Evolutionary conservation across 2,329 filamentous ascomycete genomes (phyloP).

Genomic region (Penicillium sp.): DNA sequence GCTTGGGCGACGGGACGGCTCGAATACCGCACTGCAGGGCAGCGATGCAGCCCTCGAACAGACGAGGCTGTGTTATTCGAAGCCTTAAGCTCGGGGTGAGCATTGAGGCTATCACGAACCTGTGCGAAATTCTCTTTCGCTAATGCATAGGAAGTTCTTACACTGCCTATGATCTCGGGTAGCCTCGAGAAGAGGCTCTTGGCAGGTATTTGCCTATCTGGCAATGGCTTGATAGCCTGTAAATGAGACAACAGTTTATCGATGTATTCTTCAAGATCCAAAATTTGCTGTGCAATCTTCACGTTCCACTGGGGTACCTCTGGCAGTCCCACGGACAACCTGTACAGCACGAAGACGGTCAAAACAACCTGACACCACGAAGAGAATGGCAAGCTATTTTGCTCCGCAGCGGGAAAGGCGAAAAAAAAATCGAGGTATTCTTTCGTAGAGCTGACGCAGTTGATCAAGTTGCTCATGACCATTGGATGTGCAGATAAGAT

Average conservation of each 20-base stretch:
- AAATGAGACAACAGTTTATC: neutral
- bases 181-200: slow-evolving; percentile 26
- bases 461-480: neutral
- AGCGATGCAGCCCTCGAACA: slow-evolving; percentile 17
- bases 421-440: neutral
- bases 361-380: slow-evolving; percentile 25
- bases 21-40: slow-evolving; percentile 27
- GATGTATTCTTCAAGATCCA: neutral
- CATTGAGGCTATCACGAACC: neutral
- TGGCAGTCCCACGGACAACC: slow-evolving; percentile 9
- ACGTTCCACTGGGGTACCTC: slow-evolving; percentile 3
- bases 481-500: neutral
- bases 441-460: neutral
- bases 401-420: slow-evolving; percentile 12
- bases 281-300: neutral
- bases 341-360: slow-evolving; percentile 25
- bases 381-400: slow-evolving; percentile 20
- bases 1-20: slow-evolving; percentile 10
- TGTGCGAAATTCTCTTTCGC: slow-evolving; percentile 13
- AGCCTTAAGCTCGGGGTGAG: neutral
- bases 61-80: slow-evolving; percentile 12
- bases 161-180: slow-evolving; percentile 25
- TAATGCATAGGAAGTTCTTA: slow-evolving; percentile 22
- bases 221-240: slow-evolving; percentile 14
- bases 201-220: slow-evolving; percentile 21